Conservation (phyloP, 225 moss, liverwort and hornwort genomes). For the Pseudisothecium myosuroides region DNA sequence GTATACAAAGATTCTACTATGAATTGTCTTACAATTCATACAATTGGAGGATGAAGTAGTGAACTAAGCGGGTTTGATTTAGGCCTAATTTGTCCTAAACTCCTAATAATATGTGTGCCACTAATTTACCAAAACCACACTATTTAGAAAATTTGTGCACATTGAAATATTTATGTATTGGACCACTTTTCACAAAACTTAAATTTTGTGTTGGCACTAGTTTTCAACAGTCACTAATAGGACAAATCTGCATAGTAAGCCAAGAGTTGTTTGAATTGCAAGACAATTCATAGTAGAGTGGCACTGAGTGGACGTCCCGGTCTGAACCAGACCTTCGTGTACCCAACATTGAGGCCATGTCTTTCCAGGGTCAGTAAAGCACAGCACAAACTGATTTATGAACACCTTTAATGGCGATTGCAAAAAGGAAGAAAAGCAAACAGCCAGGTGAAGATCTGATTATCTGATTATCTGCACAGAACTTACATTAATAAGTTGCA, state of each 20-base stretch:
- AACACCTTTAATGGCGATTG: no score
- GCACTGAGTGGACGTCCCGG: no score
- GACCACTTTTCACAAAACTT: not conserved
- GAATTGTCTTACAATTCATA: not conserved
- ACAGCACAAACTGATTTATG: not conserved
- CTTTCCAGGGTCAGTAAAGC: not conserved
- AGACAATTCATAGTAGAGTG: no score
- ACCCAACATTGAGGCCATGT: rapidly evolving
- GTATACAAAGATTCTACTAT: not conserved
- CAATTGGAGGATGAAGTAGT: no score
- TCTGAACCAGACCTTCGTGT: no score
- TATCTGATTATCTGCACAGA: no score
- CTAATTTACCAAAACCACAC: not conserved
- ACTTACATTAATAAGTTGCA: no score
- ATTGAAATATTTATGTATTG: not conserved
- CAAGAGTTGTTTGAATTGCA: no score
- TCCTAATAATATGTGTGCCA: not conserved
- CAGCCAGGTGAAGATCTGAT: no score
- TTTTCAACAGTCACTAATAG: not conserved
- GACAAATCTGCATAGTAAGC: not conserved
- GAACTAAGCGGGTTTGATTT: no score
- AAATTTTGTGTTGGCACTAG: not conserved
- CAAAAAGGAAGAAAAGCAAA: not conserved
- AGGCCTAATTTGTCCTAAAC: not conserved
- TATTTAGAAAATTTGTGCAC: not conserved